Base-by-base conservation (phyloP, 2,329 filamentous ascomycete species). In the Verticillium klebahnii region DNA sequence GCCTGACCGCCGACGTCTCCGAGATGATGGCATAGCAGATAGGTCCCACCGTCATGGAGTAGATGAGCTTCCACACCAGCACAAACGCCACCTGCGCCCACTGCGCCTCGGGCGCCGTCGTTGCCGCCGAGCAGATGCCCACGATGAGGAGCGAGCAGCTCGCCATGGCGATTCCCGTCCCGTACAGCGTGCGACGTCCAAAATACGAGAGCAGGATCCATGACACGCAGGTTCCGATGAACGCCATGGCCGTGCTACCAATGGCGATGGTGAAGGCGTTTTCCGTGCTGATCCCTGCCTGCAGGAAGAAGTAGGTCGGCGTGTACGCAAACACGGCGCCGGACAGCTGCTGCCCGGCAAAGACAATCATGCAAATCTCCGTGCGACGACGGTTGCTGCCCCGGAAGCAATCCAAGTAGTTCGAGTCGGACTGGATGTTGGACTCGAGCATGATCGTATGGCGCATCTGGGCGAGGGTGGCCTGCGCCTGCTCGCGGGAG, bases 371-470 rank as follows among this genome's bases (percentile, higher is more conserved):
- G 23, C 75, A 75, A 29, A 81, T 78, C 61, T 80, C 77, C 0
- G 78, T 80, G 29, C 80, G 73, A 0, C 79, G 73, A 5, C 78
- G 69, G 61, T 84, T 77, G 6, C 70, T 67, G 14, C 76, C 77
- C 36, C 74, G 75, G 69, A 84, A 83, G 65, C 80, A 82, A 68
- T 83, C 79, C 31, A 68, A 57, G 65, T 84, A 84, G 0, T 70
- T 74, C 1, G 75, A 75, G 2, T 79, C 80, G 2, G 67, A 67
- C 0, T 74, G 73, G 39, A 75, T 69, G n/a, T 72, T 69, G 37
- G 74, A 70, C 66, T 82, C 79, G 15, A 79, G 67, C 67, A 74
- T 74, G 60, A 79, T 77, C 3, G 70, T 71, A 54, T 71, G 68
- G 19, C 67, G 59, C 60, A 71, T 70, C 65, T 71, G 69, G 5